Evolutionary conservation across 345 rosid genomes (phyloP), one percentile per base, ranked within the genome.

Genomic region (Melaleuca alternifolia): DNA sequence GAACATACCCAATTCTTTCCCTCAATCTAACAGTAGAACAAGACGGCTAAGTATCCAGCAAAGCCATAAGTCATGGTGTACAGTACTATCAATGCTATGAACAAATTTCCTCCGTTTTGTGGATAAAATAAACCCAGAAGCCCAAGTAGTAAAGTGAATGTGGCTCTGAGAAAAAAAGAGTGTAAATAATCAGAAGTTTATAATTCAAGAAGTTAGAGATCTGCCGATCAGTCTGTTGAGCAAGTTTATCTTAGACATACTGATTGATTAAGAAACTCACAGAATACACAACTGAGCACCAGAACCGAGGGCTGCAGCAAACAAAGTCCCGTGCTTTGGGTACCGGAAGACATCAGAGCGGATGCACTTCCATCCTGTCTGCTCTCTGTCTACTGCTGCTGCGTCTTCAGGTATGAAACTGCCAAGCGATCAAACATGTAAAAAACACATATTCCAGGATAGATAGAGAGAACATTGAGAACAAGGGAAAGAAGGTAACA

Each of bases 331-430:
- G 89, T 89, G 82, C 86, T 91, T 91, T 6, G 99, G 99, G 88
- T 91, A 96, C 24, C 97, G 91, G 87, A 96, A 96, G 50, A 96
- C 98, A 86, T 96, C 99, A 7, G 97, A 96, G 56, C 92, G 96
- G 85, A 96, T 94, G 92, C 95, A 94, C 87, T 96, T 96, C 99
- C 99, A 96, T 87, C 99, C 99, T 57, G 93, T 95, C 90, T 96
- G 98, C 83, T 96, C 98, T 86, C 93, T 96, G 90, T 95, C 96
- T 89, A 93, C n/a, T n/a, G n/a, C 96, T n/a, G 97, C 92, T 90
- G 94, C 96, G 91, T 95, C 98, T 87, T 96, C 98, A 88, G 92
- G 97, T 24, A 96, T 94, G 89, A 94, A 95, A 91, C 98, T 94
- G 86, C 51, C 28, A 48, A 1, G 23, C 52, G 84, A 75, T 57